A percentile compares a stretch with the other conserved stretches of the same genome.
These are phyloP conservation scores for Debaryomyces castellii DNA, from an alignment of 805 yeast genomes.

Conservation along the genomic window DNA sequence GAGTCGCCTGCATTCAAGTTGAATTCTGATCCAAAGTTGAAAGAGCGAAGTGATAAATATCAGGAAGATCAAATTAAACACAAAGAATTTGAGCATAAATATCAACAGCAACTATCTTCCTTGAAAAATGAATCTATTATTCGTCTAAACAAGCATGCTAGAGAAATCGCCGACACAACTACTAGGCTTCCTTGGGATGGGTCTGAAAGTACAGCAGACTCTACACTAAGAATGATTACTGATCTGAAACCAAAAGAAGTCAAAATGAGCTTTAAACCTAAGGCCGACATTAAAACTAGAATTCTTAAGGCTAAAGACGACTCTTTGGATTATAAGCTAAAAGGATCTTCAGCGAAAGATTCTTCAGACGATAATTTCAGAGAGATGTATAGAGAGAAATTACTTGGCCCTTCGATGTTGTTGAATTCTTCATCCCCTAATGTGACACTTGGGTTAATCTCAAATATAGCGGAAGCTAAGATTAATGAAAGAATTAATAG, in stretches of 20 bases:
- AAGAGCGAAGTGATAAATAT: constrained; percentile 13
- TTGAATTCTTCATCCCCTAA: constrained; percentile 40
- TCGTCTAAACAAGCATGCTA: constrained; percentile 28
- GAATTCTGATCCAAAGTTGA: constrained; percentile 18
- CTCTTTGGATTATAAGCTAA: constrained; percentile 60
- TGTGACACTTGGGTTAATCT: constrained; percentile 50
- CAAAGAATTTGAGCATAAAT: constrained; percentile 6
- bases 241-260: constrained; percentile 26
- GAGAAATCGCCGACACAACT: constrained; percentile 19
- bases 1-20: constrained; percentile 10
- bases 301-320: constrained; percentile 62
- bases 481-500: constrained; percentile 68
- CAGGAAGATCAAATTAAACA: constrained; percentile 6
- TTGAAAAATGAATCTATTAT: constrained; percentile 32
- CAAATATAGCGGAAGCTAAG: constrained; percentile 69
- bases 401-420: constrained; percentile 57
- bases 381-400: constrained; percentile 61
- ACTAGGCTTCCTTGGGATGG: constrained; percentile 31
- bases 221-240: constrained; percentile 31
- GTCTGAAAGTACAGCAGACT: constrained; percentile 22
- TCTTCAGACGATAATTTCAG: constrained; percentile 52
- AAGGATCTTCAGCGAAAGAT: constrained; percentile 25
- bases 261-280: constrained; percentile 6
- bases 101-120: constrained; percentile 19
- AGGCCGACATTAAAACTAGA: constrained; percentile 26